phyloP scores from a whole-genome alignment of 129 eudicot species.

The Centaurea solstitialis region DNA sequence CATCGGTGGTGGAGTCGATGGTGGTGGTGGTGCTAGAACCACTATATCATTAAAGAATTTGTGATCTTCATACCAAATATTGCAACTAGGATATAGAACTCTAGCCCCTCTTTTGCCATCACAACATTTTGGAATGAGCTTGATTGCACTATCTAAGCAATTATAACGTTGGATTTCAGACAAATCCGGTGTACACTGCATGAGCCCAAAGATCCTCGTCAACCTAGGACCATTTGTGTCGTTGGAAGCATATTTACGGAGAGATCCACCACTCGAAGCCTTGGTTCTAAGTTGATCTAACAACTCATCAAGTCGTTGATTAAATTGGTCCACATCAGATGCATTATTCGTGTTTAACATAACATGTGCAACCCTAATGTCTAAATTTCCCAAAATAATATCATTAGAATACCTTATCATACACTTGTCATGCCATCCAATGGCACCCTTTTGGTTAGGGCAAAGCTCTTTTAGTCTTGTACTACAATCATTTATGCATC shows the following conservation, averaged over 20 bases:
- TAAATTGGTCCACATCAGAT: conserved; percentile 10
- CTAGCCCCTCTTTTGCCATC: conserved; percentile 30
- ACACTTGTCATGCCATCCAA: conserved; percentile 28
- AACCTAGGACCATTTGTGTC: background rate
- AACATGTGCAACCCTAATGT: background rate
- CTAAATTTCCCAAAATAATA: conserved; percentile 25
- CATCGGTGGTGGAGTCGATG: background rate
- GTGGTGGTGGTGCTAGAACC: conserved; percentile 12
- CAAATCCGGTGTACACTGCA: conserved; percentile 46
- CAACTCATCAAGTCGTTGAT: conserved; percentile 3
- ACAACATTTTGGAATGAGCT: conserved; percentile 3
- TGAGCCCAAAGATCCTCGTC: conserved; percentile 23
- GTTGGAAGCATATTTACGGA: conserved; percentile 40
- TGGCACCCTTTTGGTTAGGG: conserved; percentile 32
- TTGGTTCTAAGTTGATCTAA: conserved; percentile 24
- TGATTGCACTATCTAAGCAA: conserved; percentile 18
- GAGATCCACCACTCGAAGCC: conserved; percentile 41
- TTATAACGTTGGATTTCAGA: conserved; percentile 11
- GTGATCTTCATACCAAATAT: conserved; percentile 30
- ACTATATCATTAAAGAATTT: conserved; percentile 19
- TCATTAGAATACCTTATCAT: conserved; percentile 45
- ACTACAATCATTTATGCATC: conserved; percentile 27
- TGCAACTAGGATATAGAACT: conserved; percentile 29
- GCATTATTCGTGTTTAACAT: background rate
- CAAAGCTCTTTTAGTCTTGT: conserved; percentile 13